phyloP scores from a whole-genome alignment of 73 alveolate species.

The Durusdinium trenchii region DNA sequence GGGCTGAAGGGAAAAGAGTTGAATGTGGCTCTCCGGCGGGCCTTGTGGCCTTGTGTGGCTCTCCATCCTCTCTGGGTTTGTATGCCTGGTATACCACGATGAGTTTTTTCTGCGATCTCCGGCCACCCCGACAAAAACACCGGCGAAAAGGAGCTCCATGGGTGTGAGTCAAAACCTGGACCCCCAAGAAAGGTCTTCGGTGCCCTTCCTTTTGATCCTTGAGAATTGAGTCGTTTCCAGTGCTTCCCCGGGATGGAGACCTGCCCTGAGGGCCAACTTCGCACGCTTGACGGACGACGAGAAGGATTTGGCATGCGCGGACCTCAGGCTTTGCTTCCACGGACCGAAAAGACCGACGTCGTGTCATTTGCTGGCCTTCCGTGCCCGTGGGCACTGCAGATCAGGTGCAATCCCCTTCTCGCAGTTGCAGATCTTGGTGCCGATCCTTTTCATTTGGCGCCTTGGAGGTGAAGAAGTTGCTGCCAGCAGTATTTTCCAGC shows the following conservation, averaged over 20 bases:
- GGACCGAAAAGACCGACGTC: neutral
- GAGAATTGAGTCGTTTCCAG: no score
- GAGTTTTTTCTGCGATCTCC: neutral
- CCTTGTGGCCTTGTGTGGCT: no score
- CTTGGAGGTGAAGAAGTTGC: neutral
- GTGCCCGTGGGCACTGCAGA: neutral
- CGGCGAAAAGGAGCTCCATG: neutral
- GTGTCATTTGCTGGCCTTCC: neutral
- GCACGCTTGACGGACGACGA: constrained; percentile 80
- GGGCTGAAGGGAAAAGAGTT: neutral
- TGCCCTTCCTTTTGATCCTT: no score
- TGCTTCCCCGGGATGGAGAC: neutral
- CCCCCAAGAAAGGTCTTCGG: neutral
- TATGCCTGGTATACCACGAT: no score
- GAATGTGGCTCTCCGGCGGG: no score
- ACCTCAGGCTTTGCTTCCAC: neutral
- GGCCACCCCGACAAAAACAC: neutral
- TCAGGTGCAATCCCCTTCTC: constrained; percentile 85
- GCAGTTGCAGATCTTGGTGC: constrained; percentile 93
- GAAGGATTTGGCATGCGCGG: constrained; percentile 76
- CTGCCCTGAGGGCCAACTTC: constrained; percentile 39
- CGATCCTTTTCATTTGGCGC: constrained; percentile 77
- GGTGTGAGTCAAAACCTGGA: neutral
- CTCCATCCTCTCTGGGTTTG: no score
- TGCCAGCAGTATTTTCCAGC: no score